phyloP scores from a whole-genome alignment of 2,329 filamentous ascomycete genomes.

The Pyrenochaeta sp. region DNA sequence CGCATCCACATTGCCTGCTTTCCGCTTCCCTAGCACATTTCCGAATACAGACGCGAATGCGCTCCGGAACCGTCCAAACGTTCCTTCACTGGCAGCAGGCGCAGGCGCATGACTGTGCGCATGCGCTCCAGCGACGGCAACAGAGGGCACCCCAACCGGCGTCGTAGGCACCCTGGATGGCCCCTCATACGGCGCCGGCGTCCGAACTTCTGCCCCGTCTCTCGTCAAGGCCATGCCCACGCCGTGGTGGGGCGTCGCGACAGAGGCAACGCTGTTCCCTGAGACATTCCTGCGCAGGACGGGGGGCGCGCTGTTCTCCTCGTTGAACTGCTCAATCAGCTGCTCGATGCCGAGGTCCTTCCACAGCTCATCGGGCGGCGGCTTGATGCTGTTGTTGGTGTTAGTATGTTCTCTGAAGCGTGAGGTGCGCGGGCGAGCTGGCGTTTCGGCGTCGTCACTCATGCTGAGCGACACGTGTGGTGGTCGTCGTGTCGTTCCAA shows the following conservation, averaged over 20 bases:
- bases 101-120: constrained; percentile 11
- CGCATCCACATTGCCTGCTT: constrained; percentile 31
- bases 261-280: constrained; percentile 6
- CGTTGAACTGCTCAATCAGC: constrained; percentile 33
- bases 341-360: constrained; percentile 32
- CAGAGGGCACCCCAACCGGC: constrained; percentile 10
- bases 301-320: constrained; percentile 29
- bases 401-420: constrained; percentile 42
- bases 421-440: constrained; percentile 29
- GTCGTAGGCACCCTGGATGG: constrained; percentile 6
- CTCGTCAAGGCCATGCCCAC: too few relatives aligned
- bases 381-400: constrained; percentile 34
- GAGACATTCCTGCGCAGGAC: constrained; percentile 7
- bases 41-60: constrained; percentile 34
- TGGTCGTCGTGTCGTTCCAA: too few relatives aligned
- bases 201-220: not conserved
- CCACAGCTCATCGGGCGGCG: constrained; percentile 42
- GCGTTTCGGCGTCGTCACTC: constrained; percentile 27
- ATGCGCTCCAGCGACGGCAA: not conserved
- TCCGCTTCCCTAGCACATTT: constrained; percentile 41
- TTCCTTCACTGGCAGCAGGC: constrained; percentile 22
- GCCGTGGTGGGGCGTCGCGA: too few relatives aligned
- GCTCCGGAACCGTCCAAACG: constrained; percentile 38
- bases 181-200: not conserved
- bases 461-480: constrained; percentile 13